Evolutionary conservation across 352 stramenopile genomes (phyloP).

Genomic region (Albugo candida): DNA sequence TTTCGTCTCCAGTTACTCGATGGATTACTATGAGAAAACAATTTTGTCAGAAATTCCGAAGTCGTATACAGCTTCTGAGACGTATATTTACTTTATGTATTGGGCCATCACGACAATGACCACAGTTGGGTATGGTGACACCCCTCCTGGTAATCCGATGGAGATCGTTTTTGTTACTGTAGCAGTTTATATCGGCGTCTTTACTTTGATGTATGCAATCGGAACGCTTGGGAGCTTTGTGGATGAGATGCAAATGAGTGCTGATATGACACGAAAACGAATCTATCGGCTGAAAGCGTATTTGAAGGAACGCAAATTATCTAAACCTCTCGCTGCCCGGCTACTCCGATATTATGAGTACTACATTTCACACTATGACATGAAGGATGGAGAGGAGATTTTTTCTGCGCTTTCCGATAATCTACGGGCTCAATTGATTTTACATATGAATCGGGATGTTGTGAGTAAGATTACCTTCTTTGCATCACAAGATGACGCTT

Average conservation of each 20-base stretch:
- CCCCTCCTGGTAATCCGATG: conserved; percentile 23
- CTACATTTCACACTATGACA: conserved; percentile 47
- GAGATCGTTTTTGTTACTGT: conserved; percentile 35
- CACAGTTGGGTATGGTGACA: conserved; percentile 58
- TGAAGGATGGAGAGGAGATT: conserved; percentile 52
- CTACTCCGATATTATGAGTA: conserved; percentile 68
- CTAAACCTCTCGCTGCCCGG: conserved; percentile 24
- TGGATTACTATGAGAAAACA: conserved; percentile 13
- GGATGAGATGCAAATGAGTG: conserved; percentile 35
- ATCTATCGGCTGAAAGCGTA: conserved; percentile 67
- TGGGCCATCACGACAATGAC: conserved; percentile 68
- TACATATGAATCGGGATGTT: conserved; percentile 64
- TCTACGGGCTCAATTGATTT: conserved; percentile 42
- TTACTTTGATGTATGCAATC: conserved; percentile 61
- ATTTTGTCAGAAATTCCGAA: conserved; percentile 13
- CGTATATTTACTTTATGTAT: conserved; percentile 57
- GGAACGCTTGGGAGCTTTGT: conserved; percentile 59
- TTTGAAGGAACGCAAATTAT: conserved; percentile 36
- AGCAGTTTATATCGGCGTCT: conserved; percentile 35
- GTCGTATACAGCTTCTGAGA: conserved; percentile 17
- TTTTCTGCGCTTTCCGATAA: conserved; percentile 52
- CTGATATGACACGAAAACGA: conserved; percentile 27
- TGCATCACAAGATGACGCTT: conserved; percentile 51
- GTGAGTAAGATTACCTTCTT: conserved; percentile 72
- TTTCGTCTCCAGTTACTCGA: conserved; percentile 21